Evolutionary conservation across 306 rosid genomes (phyloP), one percentile per base, ranked within the genome.

Genomic region (Prunus campanulata): DNA sequence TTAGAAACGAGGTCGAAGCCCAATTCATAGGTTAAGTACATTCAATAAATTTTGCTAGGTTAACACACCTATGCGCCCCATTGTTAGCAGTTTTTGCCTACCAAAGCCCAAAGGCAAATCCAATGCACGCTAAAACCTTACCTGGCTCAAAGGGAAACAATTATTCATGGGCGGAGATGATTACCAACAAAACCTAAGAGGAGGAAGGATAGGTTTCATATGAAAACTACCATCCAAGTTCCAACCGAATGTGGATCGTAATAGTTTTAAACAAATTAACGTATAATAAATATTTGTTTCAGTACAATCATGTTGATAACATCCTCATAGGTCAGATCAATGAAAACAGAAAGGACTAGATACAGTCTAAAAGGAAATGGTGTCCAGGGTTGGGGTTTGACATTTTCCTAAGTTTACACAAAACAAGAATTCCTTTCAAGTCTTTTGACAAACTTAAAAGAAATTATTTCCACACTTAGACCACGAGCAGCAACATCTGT

Each of bases 401-500:
- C 44, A 52, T 52, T 52, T 52, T 71, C 30, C 48, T 2, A 3
- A 19, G 51, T 71, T 32, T 32, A 2, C 12, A 64, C 61, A 71
- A 69, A 79, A 71, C 62, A 66, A 72, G 42, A 80, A 79, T 67
- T 42, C 67, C 78, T 30, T 25, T 24, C 29, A 78, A 67, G 70
- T 30, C 65, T 66, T 71, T 81, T 48, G 71, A 68, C 13, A 64
- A 71, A 76, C 72, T 56, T 56, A 66, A 30, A 2, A 61, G 47
- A 59, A 61, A 39, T 16, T 11, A 64, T 11, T 74, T 74, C 76
- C 75, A 72, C 84, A 92, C 98, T 98, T 91, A 95, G 85, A 76
- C 99, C 99, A 55, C 97, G 96, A 78, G 98, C 97, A 63, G 98
- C 99, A 78, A 95, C 99, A 89, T 95, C 99, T 3, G 98, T 92